Percentiles rank a stretch among this genome's conserved stretches.
phyloP scores from a whole-genome alignment of 371 early-diverging fungal genomes.

The Mortierella sp. region DNA sequence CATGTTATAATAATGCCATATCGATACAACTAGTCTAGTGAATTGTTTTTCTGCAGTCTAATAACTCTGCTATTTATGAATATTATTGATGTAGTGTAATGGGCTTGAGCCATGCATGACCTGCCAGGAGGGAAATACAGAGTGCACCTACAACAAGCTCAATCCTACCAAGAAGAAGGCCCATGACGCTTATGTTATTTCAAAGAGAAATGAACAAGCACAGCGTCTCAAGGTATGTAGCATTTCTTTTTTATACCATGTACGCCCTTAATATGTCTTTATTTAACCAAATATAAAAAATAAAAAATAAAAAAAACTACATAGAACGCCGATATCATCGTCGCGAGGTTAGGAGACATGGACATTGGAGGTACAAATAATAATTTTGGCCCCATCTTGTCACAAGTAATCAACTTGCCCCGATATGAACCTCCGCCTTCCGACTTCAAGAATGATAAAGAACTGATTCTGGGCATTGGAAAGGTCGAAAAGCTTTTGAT shows the following conservation, averaged over 20 bases:
- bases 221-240: slow-evolving; percentile 42
- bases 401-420: slow-evolving; percentile 52
- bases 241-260: background rate
- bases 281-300: background rate
- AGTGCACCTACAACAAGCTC: slow-evolving; percentile 40
- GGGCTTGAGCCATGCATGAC: slow-evolving; percentile 52
- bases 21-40: too few relatives aligned
- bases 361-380: slow-evolving; percentile 46
- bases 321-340: slow-evolving; percentile 45
- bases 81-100: slow-evolving; percentile 27
- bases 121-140: slow-evolving; percentile 26
- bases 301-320: background rate
- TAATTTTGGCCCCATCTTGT: slow-evolving; percentile 51
- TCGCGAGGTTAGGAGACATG: slow-evolving; percentile 36
- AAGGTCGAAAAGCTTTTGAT: slow-evolving; percentile 35
- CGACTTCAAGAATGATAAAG: slow-evolving; percentile 37
- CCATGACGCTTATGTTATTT: slow-evolving; percentile 44
- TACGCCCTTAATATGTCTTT: background rate
- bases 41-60: too few relatives aligned
- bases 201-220: slow-evolving; percentile 34
- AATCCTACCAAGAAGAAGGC: slow-evolving; percentile 27
- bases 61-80: background rate
- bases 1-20: background rate
- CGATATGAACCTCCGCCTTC: slow-evolving; percentile 43
- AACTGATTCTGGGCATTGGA: slow-evolving; percentile 21